A percentile compares a stretch with the other conserved stretches of the same genome.
phyloP scores from a whole-genome alignment of 2,329 filamentous ascomycete genomes.

The Teratosphaeria epicoccoides region DNA sequence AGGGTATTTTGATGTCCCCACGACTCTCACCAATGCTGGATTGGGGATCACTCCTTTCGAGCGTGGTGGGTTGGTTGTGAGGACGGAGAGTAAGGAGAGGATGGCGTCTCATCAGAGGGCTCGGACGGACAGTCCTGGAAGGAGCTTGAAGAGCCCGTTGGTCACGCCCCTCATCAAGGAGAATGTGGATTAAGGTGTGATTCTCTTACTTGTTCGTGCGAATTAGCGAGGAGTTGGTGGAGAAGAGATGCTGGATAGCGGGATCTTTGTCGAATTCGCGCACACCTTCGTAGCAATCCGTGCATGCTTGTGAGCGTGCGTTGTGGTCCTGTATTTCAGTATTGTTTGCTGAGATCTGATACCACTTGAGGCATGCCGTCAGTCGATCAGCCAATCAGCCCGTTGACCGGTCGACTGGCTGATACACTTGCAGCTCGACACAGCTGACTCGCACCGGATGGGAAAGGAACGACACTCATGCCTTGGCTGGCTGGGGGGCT shows the following conservation, averaged over 20 bases:
- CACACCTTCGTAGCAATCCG: not conserved
- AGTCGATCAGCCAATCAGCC: too few species aligned
- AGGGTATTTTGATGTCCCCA: constrained; percentile 37
- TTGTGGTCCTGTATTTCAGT: not conserved
- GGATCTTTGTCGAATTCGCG: not conserved
- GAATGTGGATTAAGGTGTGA: constrained; percentile 22
- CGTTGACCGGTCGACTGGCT: too few species aligned
- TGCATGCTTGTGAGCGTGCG: not conserved
- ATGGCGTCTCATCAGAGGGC: constrained; percentile 47
- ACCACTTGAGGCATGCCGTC: too few species aligned
- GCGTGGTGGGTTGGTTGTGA: constrained; percentile 61
- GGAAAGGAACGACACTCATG: not conserved
- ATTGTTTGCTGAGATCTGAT: too few species aligned
- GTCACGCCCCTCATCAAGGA: constrained; percentile 28
- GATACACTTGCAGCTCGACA: not conserved
- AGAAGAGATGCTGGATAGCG: not conserved
- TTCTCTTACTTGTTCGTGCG: not conserved
- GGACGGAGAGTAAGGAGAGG: constrained; percentile 79
- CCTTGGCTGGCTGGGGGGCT: too few species aligned
- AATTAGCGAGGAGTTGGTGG: constrained; percentile 5
- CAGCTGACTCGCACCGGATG: not conserved
- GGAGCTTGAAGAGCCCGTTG: constrained; percentile 32
- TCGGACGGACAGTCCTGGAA: constrained; percentile 39
- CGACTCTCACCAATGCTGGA: constrained; percentile 14
- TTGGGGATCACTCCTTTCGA: constrained; percentile 38